phyloP scores from a whole-genome alignment of 805 yeast species.

The Metschnikowia colocasiae region DNA sequence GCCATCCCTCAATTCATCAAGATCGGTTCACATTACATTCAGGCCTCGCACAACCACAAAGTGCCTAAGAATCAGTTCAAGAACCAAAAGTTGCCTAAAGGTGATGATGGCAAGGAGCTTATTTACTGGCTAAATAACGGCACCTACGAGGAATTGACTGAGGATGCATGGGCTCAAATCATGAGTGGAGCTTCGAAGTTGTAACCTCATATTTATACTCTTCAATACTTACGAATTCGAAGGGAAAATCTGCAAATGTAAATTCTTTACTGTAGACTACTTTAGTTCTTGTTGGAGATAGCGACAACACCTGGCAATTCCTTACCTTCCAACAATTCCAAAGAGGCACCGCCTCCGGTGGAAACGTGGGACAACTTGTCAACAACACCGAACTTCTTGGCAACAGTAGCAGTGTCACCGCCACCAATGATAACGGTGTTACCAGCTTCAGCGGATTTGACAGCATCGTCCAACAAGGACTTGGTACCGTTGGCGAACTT shows the following conservation, averaged over 20 bases:
- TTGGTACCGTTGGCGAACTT: slow-evolving; percentile 90
- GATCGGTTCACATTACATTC: slow-evolving; percentile 52
- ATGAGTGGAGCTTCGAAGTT: slow-evolving; percentile 39
- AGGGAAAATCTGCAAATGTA: neutral
- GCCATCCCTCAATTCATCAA: slow-evolving; percentile 83
- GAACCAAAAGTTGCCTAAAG: slow-evolving; percentile 67
- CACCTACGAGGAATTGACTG: slow-evolving; percentile 55
- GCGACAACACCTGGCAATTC: slow-evolving; percentile 96
- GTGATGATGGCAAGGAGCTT: slow-evolving; percentile 52
- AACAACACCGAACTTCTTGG: slow-evolving; percentile 95
- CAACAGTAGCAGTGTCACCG: slow-evolving; percentile 99
- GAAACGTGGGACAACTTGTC: slow-evolving; percentile 97
- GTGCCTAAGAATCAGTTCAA: slow-evolving; percentile 66
- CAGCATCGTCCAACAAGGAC: slow-evolving; percentile 82
- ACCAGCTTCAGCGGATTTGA: slow-evolving; percentile 80
- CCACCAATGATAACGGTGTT: slow-evolving; percentile 96
- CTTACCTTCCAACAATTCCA: slow-evolving; percentile 98
- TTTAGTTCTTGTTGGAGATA: slow-evolving; percentile 62
- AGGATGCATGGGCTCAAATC: slow-evolving; percentile 50
- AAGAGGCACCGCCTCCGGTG: slow-evolving; percentile 99
- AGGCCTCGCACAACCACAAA: slow-evolving; percentile 77
- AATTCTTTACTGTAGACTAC: neutral
- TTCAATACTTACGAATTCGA: neutral
- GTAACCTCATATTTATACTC: slow-evolving; percentile 11
- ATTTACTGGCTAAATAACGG: slow-evolving; percentile 67